Conservation (phyloP, 2,329 filamentous ascomycete species). For the Botryotinia narcissicola region DNA sequence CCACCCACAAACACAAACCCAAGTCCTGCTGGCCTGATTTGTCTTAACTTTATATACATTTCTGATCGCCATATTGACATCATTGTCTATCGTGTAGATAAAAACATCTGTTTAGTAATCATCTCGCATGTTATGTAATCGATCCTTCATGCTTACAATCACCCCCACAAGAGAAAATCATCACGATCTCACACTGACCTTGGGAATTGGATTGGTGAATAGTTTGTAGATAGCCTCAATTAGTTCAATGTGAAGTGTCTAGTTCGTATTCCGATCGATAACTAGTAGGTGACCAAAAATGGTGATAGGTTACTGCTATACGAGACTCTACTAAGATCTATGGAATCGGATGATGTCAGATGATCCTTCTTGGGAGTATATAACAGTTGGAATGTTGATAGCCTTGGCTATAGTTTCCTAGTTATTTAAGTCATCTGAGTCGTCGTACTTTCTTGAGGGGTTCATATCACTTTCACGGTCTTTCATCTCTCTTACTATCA, state of each 20-base stretch:
- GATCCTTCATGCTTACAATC: neutral
- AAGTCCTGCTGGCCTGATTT: neutral
- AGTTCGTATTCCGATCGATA: neutral
- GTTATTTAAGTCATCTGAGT: neutral
- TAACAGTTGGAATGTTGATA: neutral
- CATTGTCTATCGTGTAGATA: neutral
- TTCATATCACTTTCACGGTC: neutral
- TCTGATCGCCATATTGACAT: neutral
- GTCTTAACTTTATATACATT: neutral
- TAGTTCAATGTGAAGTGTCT: neutral
- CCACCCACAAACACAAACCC: neutral
- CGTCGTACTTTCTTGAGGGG: too few relatives aligned
- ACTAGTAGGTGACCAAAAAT: neutral
- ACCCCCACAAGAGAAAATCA: neutral
- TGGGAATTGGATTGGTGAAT: neutral
- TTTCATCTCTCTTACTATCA: neutral
- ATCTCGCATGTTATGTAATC: neutral
- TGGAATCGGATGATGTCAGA: neutral
- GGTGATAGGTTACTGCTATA: neutral
- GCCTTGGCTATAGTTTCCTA: neutral
- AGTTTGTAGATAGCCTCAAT: neutral
- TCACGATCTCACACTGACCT: neutral
- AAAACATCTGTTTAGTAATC: neutral
- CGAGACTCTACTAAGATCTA: neutral
- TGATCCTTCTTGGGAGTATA: neutral